phyloP scores from a whole-genome alignment of 75 land plant species.

The Isoetes taiwanensis region DNA sequence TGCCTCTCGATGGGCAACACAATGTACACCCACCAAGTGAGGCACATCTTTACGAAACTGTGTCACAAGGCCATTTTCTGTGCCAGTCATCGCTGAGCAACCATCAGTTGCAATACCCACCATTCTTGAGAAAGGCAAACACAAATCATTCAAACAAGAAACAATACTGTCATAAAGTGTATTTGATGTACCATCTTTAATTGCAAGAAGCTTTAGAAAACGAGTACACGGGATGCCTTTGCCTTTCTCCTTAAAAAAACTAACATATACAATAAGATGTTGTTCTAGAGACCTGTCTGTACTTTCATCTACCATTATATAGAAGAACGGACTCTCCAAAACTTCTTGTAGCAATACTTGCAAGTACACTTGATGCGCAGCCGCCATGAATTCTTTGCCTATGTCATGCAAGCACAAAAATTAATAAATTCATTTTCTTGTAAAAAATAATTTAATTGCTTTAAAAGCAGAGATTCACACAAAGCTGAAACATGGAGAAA shows the following conservation, averaged over 20 bases:
- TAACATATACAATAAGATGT: conserved; percentile 10
- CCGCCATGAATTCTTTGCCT: too few species aligned
- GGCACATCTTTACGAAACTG: background rate
- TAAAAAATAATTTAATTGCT: too few species aligned
- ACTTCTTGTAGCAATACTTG: too few species aligned
- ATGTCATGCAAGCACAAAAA: too few species aligned
- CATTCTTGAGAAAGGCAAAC: background rate
- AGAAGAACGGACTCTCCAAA: conserved; percentile 6
- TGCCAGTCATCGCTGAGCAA: conserved; percentile 6
- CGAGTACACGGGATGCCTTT: background rate
- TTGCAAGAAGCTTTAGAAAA: conserved; percentile 1
- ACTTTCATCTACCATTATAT: conserved; percentile 14
- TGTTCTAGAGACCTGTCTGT: conserved; percentile 3
- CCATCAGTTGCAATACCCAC: conserved; percentile 11
- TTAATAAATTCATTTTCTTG: too few species aligned
- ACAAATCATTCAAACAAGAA: background rate
- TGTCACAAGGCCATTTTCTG: conserved; percentile 8
- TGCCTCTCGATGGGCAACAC: conserved; percentile 12
- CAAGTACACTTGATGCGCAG: too few species aligned
- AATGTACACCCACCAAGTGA: conserved; percentile 1
- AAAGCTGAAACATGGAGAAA: too few species aligned
- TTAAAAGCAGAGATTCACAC: too few species aligned
- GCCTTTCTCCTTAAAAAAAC: conserved; percentile 6
- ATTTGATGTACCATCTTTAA: background rate
- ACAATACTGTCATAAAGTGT: background rate